A percentile compares a stretch with the other conserved stretches of the same genome.
Evolutionary conservation across 2,329 filamentous ascomycete genomes (phyloP).

Genomic region (Septoria linicola): DNA sequence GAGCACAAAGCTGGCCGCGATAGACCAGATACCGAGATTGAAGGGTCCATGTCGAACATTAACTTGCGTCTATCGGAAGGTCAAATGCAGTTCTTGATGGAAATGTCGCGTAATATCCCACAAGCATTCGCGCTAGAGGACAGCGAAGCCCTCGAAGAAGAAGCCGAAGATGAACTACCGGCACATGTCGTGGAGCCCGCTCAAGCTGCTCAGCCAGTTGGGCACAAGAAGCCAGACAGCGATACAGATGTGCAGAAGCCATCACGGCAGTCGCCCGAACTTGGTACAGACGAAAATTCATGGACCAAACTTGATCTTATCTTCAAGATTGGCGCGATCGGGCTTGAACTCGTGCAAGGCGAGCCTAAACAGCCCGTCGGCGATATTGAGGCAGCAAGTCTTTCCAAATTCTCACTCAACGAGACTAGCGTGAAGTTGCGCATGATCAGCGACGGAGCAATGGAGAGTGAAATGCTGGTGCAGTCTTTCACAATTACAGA

Average conservation of each 20-base stretch:
- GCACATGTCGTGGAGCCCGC: slow-evolving; percentile 53
- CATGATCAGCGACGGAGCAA: slow-evolving; percentile 85
- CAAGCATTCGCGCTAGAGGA: slow-evolving; percentile 76
- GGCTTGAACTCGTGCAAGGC: slow-evolving; percentile 80
- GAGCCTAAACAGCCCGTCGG: slow-evolving; percentile 74
- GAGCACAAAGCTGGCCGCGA: slow-evolving; percentile 77
- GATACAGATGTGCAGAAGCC: slow-evolving; percentile 27
- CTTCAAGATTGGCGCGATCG: slow-evolving; percentile 84
- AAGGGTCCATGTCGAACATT: slow-evolving; percentile 88
- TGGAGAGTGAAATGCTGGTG: slow-evolving; percentile 91
- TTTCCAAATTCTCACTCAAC: slow-evolving; percentile 93
- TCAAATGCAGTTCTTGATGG: slow-evolving; percentile 84
- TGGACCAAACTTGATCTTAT: slow-evolving; percentile 94
- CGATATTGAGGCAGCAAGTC: slow-evolving; percentile 71
- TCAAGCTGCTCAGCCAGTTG: slow-evolving; percentile 49
- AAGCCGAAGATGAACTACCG: slow-evolving; percentile 72
- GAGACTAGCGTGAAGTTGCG: slow-evolving; percentile 87
- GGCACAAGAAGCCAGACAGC: slow-evolving; percentile 37
- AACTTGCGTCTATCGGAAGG: slow-evolving; percentile 87
- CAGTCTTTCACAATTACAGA: slow-evolving; percentile 94
- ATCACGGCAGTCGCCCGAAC: slow-evolving; percentile 58
- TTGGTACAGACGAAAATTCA: slow-evolving; percentile 64
- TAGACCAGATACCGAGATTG: slow-evolving; percentile 86
- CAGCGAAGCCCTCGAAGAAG: slow-evolving; percentile 66
- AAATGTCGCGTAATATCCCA: slow-evolving; percentile 83